Conservation (phyloP, 129 eudicot species). For the Ambrosia artemisiifolia region DNA sequence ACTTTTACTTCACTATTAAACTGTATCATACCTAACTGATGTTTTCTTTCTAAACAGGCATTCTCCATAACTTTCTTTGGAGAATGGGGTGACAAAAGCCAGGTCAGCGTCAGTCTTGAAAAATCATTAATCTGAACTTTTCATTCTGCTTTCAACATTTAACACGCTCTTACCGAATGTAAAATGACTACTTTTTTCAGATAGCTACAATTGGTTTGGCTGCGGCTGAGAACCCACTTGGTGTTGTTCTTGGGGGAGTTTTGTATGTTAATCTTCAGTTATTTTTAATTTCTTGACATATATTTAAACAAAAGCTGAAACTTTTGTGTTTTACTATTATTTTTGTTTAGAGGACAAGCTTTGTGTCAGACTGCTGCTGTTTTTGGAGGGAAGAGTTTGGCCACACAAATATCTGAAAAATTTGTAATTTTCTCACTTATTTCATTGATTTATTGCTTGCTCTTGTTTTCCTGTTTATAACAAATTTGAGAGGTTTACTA, state of each 20-base stretch:
- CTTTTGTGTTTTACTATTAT: background rate
- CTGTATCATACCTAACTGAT: background rate
- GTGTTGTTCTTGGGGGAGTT: conserved; percentile 96
- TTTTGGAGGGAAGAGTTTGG: conserved; percentile 94
- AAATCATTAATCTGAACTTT: background rate
- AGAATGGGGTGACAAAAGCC: conserved; percentile 99
- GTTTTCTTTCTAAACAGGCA: conserved; percentile 26
- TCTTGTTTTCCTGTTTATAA: background rate
- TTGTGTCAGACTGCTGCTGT: conserved; percentile 97
- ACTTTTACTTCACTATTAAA: background rate
- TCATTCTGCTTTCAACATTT: background rate
- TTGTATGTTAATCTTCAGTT: conserved; percentile 46
- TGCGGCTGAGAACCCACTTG: conserved; percentile 95
- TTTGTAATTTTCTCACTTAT: conserved; percentile 40
- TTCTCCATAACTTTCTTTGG: conserved; percentile 85
- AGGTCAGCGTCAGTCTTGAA: conserved; percentile 47
- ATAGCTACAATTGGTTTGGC: conserved; percentile 96
- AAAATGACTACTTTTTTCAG: conserved; percentile 40
- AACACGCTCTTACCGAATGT: conserved; percentile 5
- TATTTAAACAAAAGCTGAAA: background rate
- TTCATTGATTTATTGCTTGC: background rate
- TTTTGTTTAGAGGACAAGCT: conserved; percentile 72
- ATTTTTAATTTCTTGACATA: background rate
- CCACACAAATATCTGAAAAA: conserved; percentile 77
- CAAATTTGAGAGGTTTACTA: background rate